Evolutionary conservation across 768 basidiomycete species (phyloP).

Genomic region (Cystofilobasidium capitatum): DNA sequence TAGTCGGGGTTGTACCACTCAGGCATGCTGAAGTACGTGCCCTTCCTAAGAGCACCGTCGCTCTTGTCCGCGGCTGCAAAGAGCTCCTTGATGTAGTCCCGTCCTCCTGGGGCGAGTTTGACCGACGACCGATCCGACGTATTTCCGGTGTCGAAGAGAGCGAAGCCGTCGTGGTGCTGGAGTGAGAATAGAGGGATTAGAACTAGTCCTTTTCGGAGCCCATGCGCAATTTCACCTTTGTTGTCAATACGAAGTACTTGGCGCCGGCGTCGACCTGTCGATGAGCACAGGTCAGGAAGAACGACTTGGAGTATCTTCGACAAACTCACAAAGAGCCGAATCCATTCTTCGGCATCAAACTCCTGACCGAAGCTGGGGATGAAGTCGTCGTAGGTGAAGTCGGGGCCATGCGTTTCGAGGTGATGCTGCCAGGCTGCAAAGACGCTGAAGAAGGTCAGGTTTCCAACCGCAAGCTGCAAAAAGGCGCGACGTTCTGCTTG

Average conservation of each 20-base stretch:
- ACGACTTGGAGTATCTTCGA: neutral
- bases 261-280: constrained; percentile 46
- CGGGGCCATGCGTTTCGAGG: constrained; percentile 42
- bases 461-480: constrained; percentile 40
- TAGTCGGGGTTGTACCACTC: constrained; percentile 55
- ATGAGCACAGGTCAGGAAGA: neutral
- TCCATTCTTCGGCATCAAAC: constrained; percentile 51
- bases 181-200: neutral
- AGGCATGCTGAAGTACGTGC: constrained; percentile 50
- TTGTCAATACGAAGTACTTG: constrained; percentile 54
- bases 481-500: neutral
- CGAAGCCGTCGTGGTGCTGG: constrained; percentile 55
- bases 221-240: constrained; percentile 32
- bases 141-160: constrained; percentile 50
- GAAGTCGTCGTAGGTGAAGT: constrained; percentile 53
- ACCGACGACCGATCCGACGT: constrained; percentile 49
- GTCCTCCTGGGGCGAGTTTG: constrained; percentile 43
- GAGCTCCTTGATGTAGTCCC: constrained; percentile 49
- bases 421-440: constrained; percentile 49
- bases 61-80: constrained; percentile 5
- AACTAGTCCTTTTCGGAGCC: too few species aligned
- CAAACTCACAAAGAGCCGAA: constrained; percentile 44
- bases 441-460: constrained; percentile 40
- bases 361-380: constrained; percentile 49
- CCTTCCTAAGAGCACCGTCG: constrained; percentile 31